Percentiles rank a stretch among this genome's conserved stretches.
Evolutionary conservation across 2,329 filamentous ascomycete genomes (phyloP).

Genomic region (Fusarium dlaminii): DNA sequence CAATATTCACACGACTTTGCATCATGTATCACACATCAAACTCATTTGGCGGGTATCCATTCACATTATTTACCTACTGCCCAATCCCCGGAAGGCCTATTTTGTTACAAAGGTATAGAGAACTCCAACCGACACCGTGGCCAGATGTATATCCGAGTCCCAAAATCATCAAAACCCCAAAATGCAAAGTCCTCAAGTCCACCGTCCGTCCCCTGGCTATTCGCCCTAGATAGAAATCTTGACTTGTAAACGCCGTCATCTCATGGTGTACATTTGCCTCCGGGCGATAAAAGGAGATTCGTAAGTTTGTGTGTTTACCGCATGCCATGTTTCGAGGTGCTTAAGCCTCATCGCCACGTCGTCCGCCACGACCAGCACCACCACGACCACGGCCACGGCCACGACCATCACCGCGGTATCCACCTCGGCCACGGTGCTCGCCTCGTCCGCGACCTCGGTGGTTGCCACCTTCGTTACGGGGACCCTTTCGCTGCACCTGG

Average conservation of each 20-base stretch:
- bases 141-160: slow-evolving; percentile 41
- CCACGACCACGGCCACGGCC: slow-evolving; percentile 54
- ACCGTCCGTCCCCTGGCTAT: slow-evolving; percentile 38
- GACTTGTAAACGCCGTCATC: slow-evolving; percentile 52
- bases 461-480: slow-evolving; percentile 60
- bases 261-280: slow-evolving; percentile 53
- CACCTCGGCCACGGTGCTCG: slow-evolving; percentile 62
- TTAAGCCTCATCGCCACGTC: slow-evolving; percentile 54
- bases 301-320: slow-evolving; percentile 40
- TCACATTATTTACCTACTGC: slow-evolving; percentile 42
- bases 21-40: slow-evolving; percentile 8
- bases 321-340: slow-evolving; percentile 38
- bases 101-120: slow-evolving; percentile 43
- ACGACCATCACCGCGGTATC: slow-evolving; percentile 59
- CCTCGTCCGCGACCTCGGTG: slow-evolving; percentile 58
- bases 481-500: slow-evolving; percentile 71
- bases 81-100: slow-evolving; percentile 34
- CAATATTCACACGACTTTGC: neutral
- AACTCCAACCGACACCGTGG: slow-evolving; percentile 43
- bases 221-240: slow-evolving; percentile 39
- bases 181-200: slow-evolving; percentile 43
- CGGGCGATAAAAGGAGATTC: slow-evolving; percentile 44
- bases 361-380: slow-evolving; percentile 48
- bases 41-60: slow-evolving; percentile 38
- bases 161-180: slow-evolving; percentile 46